A percentile compares a stretch with the other conserved stretches of the same genome.
These are phyloP conservation scores for Trichoderma brevicompactum DNA, from an alignment of 2,329 filamentous ascomycete genomes.

Conservation along the genomic window DNA sequence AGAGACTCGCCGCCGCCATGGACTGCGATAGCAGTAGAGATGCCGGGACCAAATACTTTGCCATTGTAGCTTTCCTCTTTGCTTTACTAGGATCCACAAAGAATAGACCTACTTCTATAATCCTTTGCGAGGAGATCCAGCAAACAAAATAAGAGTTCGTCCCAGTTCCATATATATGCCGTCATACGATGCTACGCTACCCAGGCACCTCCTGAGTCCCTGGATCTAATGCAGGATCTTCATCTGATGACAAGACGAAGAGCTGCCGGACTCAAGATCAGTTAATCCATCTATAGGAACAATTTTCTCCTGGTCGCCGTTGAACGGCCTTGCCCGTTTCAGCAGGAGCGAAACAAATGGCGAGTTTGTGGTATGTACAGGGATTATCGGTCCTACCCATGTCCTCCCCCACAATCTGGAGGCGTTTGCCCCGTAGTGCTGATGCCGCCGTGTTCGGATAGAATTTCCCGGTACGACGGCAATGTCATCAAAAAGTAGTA, in stretches of 20 bases:
- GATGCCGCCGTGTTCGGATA: constrained; percentile 5
- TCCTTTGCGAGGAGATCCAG: neutral
- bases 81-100: neutral
- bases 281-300: constrained; percentile 30
- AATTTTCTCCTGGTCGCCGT: constrained; percentile 1
- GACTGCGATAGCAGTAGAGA: constrained; percentile 29
- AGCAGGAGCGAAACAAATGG: constrained; percentile 8
- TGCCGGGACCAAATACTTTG: constrained; percentile 23
- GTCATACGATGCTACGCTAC: constrained; percentile 17
- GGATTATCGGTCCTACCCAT: constrained; percentile 27
- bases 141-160: constrained; percentile 3
- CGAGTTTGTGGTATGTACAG: neutral
- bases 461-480: neutral
- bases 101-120: neutral
- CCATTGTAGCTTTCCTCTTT: constrained; percentile 15
- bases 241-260: neutral
- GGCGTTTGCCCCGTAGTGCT: constrained; percentile 9
- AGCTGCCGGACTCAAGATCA: neutral
- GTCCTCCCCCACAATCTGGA: constrained; percentile 21
- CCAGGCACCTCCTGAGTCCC: constrained; percentile 24
- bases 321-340: constrained; percentile 18
- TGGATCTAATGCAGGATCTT: constrained; percentile 8
- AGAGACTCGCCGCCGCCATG: constrained; percentile 24
- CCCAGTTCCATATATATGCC: constrained; percentile 20
- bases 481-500: neutral